phyloP scores from a whole-genome alignment of 192 early-diverging fungal species.

The Backusella sp. region DNA sequence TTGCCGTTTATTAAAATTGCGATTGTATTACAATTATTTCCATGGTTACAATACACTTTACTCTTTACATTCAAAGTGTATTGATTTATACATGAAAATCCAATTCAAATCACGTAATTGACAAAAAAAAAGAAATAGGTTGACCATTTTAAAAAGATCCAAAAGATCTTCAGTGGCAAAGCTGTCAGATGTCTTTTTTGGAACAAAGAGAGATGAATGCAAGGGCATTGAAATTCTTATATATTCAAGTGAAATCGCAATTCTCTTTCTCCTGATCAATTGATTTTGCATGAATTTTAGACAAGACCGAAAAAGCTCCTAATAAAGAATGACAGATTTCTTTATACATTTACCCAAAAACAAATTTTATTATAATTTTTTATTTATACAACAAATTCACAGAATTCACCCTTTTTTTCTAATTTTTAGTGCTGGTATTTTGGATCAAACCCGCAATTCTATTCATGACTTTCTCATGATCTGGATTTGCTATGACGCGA shows the following conservation, averaged over 20 bases:
- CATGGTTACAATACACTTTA: no score
- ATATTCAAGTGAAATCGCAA: not conserved
- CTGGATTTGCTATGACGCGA: slow-evolving; percentile 8
- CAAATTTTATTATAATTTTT: not conserved
- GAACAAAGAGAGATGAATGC: not conserved
- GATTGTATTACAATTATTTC: no score
- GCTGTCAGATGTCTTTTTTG: not conserved
- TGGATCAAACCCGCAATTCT: slow-evolving; percentile 18
- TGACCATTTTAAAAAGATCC: not conserved
- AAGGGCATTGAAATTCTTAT: not conserved
- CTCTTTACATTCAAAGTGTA: no score
- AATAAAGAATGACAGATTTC: not conserved
- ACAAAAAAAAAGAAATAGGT: not conserved
- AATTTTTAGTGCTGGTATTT: not conserved
- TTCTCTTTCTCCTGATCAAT: not conserved
- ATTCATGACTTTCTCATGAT: slow-evolving; percentile 14
- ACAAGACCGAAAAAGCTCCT: not conserved
- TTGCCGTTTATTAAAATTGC: not conserved
- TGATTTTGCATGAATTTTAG: not conserved
- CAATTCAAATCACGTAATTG: not conserved
- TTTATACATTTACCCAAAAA: not conserved
- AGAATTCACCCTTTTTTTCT: not conserved
- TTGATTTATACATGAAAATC: no score
- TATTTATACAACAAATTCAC: not conserved
- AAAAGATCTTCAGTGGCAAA: slow-evolving; percentile 2